Conservation (phyloP, 2,329 filamentous ascomycete species). For the Fusarium keratoplasticum region DNA sequence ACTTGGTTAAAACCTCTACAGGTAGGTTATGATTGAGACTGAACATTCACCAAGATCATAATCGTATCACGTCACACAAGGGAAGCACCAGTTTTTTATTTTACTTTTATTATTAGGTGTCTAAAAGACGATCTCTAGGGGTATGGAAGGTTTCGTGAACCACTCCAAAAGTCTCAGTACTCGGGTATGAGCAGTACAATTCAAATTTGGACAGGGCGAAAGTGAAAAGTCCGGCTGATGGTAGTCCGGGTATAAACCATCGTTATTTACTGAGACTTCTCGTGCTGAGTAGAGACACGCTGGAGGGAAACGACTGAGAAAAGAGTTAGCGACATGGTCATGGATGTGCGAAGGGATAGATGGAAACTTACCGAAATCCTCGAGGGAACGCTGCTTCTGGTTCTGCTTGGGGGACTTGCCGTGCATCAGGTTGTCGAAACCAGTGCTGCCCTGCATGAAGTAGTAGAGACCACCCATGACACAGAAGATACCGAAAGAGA, state of each 20-base stretch:
- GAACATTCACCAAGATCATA: neutral
- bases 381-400: constrained; percentile 84
- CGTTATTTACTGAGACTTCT: constrained; percentile 78
- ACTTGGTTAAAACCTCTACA: neutral
- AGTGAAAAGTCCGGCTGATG: constrained; percentile 52
- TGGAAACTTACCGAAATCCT: constrained; percentile 84
- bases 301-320: constrained; percentile 83
- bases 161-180: constrained; percentile 50
- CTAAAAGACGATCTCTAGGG: constrained; percentile 53
- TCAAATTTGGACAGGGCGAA: constrained; percentile 56
- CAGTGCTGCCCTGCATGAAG: constrained; percentile 81
- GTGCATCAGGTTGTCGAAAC: constrained; percentile 94
- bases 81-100: constrained; percentile 42
- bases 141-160: constrained; percentile 53
- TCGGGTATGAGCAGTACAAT: constrained; percentile 52
- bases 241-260: constrained; percentile 54
- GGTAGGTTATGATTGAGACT: no score
- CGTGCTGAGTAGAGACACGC: constrained; percentile 91
- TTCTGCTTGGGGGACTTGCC: constrained; percentile 85
- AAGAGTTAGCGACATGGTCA: constrained; percentile 60
- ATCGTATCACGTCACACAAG: neutral
- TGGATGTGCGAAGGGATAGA: neutral
- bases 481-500: constrained; percentile 90
- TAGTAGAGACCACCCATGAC: constrained; percentile 80
- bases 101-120: constrained; percentile 60